These are phyloP conservation scores for Eleusine coracana DNA, from an alignment of 176 grass and related monocot species.

Conservation along the genomic window DNA sequence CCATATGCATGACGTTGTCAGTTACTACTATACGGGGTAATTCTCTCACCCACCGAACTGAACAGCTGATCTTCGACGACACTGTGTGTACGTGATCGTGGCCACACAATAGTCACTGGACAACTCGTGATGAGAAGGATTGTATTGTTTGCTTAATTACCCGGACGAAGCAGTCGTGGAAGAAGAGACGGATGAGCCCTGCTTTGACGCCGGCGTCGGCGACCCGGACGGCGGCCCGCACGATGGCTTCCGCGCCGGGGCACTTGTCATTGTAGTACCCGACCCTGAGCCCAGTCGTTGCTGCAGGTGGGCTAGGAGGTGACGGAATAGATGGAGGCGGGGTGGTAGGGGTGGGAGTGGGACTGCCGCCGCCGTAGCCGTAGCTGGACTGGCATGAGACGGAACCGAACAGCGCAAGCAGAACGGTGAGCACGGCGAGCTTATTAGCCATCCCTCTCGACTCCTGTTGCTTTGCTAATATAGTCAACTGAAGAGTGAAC, in stretches of 20 bases:
- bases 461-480: neutral
- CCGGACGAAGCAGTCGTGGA: conserved; percentile 64
- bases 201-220: conserved; percentile 37
- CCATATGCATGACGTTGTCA: neutral
- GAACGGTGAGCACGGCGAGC: conserved; percentile 9
- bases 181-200: conserved; percentile 52
- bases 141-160: neutral
- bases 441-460: conserved; percentile 19
- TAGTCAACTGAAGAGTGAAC: neutral
- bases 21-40: neutral
- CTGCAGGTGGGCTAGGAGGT: neutral
- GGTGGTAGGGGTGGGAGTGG: neutral
- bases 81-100: too few relatives aligned
- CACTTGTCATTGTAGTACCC: conserved; percentile 46
- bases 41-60: neutral
- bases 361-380: neutral
- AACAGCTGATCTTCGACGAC: neutral
- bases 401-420: conserved; percentile 17
- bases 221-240: conserved; percentile 13
- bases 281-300: conserved; percentile 14
- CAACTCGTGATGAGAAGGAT: neutral
- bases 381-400: conserved; percentile 25
- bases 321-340: neutral
- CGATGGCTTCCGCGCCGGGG: conserved; percentile 27
- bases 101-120: neutral